A percentile compares a stretch with the other conserved stretches of the same genome.
These are phyloP conservation scores for Tylopilus sp. DNA, from an alignment of 1,284 basidiomycete species.

Conservation along the genomic window DNA sequence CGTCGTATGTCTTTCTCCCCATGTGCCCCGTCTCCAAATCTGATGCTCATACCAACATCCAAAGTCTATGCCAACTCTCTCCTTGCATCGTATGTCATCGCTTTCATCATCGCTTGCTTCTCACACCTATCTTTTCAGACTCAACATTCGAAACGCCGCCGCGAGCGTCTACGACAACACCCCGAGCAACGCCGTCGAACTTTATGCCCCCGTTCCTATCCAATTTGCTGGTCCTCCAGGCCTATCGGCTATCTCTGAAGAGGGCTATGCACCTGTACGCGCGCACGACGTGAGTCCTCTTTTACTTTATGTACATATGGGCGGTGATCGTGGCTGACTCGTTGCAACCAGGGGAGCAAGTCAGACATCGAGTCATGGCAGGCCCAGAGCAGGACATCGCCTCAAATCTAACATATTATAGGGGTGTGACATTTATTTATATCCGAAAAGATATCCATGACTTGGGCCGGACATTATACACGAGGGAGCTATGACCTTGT, in stretches of 20 bases:
- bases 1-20: conserved; percentile 29
- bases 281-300: conserved; percentile 6
- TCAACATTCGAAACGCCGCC: conserved; percentile 40
- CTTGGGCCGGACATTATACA: too few species aligned
- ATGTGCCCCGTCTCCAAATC: too few species aligned
- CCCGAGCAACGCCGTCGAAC: conserved; percentile 9
- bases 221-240: conserved; percentile 29
- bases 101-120: too few species aligned
- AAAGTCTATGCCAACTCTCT: conserved; percentile 44
- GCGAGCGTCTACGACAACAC: conserved; percentile 18
- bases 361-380: conserved; percentile 23
- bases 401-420: conserved; percentile 8
- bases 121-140: conserved; percentile 6
- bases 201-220: conserved; percentile 28
- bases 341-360: conserved; percentile 15
- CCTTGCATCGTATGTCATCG: conserved; percentile 36
- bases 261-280: not conserved
- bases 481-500: too few species aligned
- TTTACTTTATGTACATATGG: too few species aligned
- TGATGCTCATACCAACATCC: not conserved
- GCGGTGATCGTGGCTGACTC: too few species aligned
- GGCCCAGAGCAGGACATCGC: conserved; percentile 2
- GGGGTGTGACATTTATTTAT: too few species aligned
- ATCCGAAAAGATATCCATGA: too few species aligned
- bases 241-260: too few species aligned